phyloP scores from a whole-genome alignment of 2,329 filamentous ascomycete species.

The Penicillium sp. region DNA sequence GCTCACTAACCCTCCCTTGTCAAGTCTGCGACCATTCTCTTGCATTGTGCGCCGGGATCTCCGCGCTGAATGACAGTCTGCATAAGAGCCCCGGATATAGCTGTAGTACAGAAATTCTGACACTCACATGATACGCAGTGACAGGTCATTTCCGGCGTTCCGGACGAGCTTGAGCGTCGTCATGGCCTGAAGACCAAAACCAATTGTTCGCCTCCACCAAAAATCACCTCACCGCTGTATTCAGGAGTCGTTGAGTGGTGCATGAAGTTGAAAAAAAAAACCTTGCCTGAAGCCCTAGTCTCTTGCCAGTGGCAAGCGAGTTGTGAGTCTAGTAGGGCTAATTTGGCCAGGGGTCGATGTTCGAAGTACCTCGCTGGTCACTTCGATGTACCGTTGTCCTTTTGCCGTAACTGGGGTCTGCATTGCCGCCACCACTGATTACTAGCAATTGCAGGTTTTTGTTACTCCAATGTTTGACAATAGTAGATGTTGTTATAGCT shows the following conservation, averaged over 20 bases:
- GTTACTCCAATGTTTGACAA: background rate
- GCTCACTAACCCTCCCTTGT: background rate
- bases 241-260: background rate
- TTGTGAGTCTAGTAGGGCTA: background rate
- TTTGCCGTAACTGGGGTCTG: constrained; percentile 7
- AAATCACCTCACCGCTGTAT: constrained; percentile 13
- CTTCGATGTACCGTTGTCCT: constrained; percentile 10
- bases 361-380: constrained; percentile 14
- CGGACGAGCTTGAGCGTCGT: constrained; percentile 4
- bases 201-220: constrained; percentile 12
- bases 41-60: constrained; percentile 11
- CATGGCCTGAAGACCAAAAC: background rate
- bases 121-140: constrained; percentile 6
- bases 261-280: background rate
- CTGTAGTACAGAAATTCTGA: constrained; percentile 4
- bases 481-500: background rate
- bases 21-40: background rate
- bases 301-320: constrained; percentile 3
- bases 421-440: constrained; percentile 20
- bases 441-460: background rate
- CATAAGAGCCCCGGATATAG: constrained; percentile 6
- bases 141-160: background rate
- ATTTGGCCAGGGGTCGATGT: constrained; percentile 3
- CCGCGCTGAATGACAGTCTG: constrained; percentile 10
- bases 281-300: background rate